phyloP scores from a whole-genome alignment of 2,329 filamentous ascomycete genomes.

The Sordariomycetes sp. region DNA sequence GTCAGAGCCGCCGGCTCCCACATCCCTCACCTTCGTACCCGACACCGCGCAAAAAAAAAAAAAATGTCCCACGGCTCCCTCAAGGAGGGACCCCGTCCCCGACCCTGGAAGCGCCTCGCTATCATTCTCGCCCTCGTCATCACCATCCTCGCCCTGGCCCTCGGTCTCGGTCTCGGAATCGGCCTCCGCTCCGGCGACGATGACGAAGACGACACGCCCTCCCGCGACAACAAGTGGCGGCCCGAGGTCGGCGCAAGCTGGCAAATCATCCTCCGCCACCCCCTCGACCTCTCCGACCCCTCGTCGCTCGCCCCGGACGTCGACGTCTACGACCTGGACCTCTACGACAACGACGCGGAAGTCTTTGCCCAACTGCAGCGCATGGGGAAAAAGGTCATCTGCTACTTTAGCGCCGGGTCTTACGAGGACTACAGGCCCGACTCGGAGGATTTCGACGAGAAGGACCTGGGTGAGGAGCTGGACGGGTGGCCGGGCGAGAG shows the following conservation, averaged over 20 bases:
- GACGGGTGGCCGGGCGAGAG: constrained; percentile 53
- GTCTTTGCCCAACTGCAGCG: constrained; percentile 42
- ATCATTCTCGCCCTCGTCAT: constrained; percentile 11
- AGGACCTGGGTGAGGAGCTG: constrained; percentile 44
- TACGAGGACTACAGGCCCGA: constrained; percentile 53
- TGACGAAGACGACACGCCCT: constrained; percentile 8
- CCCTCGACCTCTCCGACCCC: constrained; percentile 26
- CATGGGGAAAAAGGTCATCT: constrained; percentile 49
- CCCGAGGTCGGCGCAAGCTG: constrained; percentile 38
- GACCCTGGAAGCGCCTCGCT: constrained; percentile 14
- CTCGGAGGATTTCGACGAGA: constrained; percentile 32
- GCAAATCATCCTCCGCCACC: constrained; percentile 45
- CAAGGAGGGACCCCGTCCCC: background rate
- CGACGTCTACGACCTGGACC: constrained; percentile 30
- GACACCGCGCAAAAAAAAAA: too few species aligned
- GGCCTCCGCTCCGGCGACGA: constrained; percentile 26
- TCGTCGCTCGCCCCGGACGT: constrained; percentile 28
- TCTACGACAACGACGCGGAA: constrained; percentile 37
- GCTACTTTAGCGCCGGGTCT: constrained; percentile 63
- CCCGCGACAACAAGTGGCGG: constrained; percentile 9
- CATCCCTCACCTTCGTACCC: too few species aligned
- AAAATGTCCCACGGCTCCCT: constrained; percentile 3
- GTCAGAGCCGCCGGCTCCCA: too few species aligned
- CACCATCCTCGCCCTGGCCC: constrained; percentile 26
- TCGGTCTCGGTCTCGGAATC: constrained; percentile 33